A percentile compares a stretch with the other conserved stretches of the same genome.
These are phyloP conservation scores for Ganoderma leucocontextum DNA, from an alignment of 1,284 basidiomycete genomes.

Conservation along the genomic window DNA sequence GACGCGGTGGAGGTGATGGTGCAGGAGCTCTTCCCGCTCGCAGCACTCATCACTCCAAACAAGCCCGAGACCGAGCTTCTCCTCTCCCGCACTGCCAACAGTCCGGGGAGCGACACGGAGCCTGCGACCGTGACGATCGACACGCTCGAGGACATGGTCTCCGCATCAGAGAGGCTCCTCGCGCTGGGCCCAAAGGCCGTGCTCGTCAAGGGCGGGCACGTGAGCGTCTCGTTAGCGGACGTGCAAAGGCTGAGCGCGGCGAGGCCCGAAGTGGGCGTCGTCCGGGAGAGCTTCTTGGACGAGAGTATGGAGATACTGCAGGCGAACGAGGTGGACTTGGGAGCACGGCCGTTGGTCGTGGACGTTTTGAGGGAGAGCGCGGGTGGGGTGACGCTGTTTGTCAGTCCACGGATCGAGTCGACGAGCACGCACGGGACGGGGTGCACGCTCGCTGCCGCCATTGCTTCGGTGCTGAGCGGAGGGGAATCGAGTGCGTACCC, in stretches of 20 bases:
- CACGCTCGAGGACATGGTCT: constrained; percentile 70
- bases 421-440: constrained; percentile 92
- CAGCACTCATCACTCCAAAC: constrained; percentile 88
- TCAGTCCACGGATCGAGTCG: constrained; percentile 73
- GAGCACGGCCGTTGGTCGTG: constrained; percentile 61
- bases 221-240: constrained; percentile 56
- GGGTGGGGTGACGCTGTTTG: constrained; percentile 58
- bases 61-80: constrained; percentile 83
- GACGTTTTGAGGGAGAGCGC: constrained; percentile 71
- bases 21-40: constrained; percentile 73
- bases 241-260: constrained; percentile 45
- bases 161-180: constrained; percentile 63
- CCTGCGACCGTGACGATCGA: constrained; percentile 46
- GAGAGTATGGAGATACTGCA: constrained; percentile 73
- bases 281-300: constrained; percentile 53
- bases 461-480: constrained; percentile 73
- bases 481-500: constrained; percentile 55
- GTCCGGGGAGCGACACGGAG: background rate
- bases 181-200: constrained; percentile 64
- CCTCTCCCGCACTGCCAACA: constrained; percentile 49
- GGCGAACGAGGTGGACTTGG: constrained; percentile 35
- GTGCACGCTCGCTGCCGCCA: constrained; percentile 89
- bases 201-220: constrained; percentile 91
- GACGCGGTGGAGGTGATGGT: constrained; percentile 73
- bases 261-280: constrained; percentile 45